These are phyloP conservation scores for Aspergillus phoenicis DNA, from an alignment of 2,329 filamentous ascomycete genomes.

Conservation along the genomic window DNA sequence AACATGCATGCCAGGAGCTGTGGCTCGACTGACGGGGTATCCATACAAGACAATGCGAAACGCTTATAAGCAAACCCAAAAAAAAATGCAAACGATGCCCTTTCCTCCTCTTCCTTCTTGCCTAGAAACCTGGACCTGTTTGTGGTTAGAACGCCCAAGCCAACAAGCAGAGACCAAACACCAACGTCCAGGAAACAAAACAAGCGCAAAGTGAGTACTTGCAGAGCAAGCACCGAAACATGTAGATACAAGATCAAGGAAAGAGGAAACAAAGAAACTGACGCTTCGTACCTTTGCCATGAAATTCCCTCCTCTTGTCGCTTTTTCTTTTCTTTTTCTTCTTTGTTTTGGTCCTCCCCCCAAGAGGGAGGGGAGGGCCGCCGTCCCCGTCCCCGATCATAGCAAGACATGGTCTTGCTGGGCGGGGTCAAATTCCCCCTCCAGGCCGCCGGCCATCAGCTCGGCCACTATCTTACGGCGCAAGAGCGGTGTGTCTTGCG, in stretches of 20 bases:
- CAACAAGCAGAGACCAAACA: neutral
- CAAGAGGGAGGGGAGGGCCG: neutral
- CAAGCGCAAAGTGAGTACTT: too few species aligned
- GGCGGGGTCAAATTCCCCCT: constrained; percentile 44
- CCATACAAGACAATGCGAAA: constrained; percentile 5
- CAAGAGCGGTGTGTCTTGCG: constrained; percentile 44
- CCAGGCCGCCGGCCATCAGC: constrained; percentile 48
- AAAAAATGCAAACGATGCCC: neutral
- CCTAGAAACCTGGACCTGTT: neutral
- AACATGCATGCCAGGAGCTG: constrained; percentile 22
- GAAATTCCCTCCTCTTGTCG: neutral
- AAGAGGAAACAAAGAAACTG: too few species aligned
- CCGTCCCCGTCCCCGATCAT: constrained; percentile 16
- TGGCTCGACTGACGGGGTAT: constrained; percentile 29
- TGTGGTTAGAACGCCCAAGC: neutral
- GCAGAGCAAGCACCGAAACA: too few species aligned
- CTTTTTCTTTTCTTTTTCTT: neutral
- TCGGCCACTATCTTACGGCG: constrained; percentile 53
- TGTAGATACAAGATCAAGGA: too few species aligned
- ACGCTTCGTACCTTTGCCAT: too few species aligned
- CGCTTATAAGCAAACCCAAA: neutral
- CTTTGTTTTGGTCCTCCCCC: neutral
- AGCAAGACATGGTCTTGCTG: constrained; percentile 28
- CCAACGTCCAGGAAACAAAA: too few species aligned
- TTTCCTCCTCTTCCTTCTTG: neutral